phyloP scores from a whole-genome alignment of 176 grass and related monocot species.

The Lolium perenne region DNA sequence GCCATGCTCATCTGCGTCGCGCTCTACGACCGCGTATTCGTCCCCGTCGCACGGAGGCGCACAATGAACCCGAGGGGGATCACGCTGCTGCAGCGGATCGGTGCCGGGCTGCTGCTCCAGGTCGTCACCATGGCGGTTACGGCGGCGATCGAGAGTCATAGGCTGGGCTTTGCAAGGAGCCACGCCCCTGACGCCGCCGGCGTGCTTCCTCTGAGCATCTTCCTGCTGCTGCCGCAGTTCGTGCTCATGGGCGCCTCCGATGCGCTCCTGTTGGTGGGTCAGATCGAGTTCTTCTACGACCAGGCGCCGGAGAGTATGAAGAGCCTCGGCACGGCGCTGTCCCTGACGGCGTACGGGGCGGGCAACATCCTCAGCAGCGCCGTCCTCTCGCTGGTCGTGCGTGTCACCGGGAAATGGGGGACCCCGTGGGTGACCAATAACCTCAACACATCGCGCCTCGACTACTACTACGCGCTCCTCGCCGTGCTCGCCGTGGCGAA shows the following conservation, averaged over 20 bases:
- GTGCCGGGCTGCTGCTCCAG: slow-evolving; percentile 66
- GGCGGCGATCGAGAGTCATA: slow-evolving; percentile 48
- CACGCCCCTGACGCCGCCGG: neutral
- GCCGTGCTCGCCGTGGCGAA: slow-evolving; percentile 52
- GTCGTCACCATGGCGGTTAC: slow-evolving; percentile 59
- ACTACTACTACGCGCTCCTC: slow-evolving; percentile 79
- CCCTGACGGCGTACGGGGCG: slow-evolving; percentile 63
- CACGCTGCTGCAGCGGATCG: slow-evolving; percentile 78
- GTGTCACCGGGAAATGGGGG: slow-evolving; percentile 41
- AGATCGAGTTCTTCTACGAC: slow-evolving; percentile 92
- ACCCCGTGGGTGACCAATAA: slow-evolving; percentile 70
- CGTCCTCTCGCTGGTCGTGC: slow-evolving; percentile 52
- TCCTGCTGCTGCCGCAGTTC: slow-evolving; percentile 86
- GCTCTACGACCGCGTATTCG: slow-evolving; percentile 68
- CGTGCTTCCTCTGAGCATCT: slow-evolving; percentile 58
- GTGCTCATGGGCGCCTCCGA: slow-evolving; percentile 79
- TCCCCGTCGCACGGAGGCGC: slow-evolving; percentile 42
- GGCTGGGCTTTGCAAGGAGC: slow-evolving; percentile 53
- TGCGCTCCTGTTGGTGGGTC: slow-evolving; percentile 58
- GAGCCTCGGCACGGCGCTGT: slow-evolving; percentile 75
- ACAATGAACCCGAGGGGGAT: slow-evolving; percentile 88
- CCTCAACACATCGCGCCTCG: slow-evolving; percentile 75
- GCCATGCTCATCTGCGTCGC: slow-evolving; percentile 68
- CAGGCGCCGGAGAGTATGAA: slow-evolving; percentile 94
- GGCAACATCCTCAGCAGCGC: slow-evolving; percentile 80